phyloP scores from a whole-genome alignment of 2,329 filamentous ascomycete genomes.

The Neofusicoccum cordaticola region DNA sequence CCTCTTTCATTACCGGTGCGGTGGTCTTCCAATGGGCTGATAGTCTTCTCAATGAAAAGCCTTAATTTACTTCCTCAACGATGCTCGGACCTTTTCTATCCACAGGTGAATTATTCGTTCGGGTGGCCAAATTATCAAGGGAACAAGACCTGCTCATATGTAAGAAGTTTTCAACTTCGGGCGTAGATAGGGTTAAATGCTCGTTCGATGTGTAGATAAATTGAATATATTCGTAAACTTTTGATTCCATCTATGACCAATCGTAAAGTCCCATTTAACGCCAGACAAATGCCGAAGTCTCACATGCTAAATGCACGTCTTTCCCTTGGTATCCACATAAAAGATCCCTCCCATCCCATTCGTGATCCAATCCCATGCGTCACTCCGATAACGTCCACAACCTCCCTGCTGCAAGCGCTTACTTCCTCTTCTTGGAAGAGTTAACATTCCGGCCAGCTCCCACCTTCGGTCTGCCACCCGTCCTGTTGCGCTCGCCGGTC shows the following conservation, averaged over 20 bases:
- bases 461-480: constrained; percentile 68
- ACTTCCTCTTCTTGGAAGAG: constrained; percentile 59
- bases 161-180: no score
- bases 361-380: no score
- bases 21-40: no score
- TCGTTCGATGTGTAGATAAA: background rate
- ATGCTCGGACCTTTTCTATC: no score
- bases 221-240: background rate
- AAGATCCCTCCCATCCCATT: no score
- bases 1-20: no score
- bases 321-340: background rate
- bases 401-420: background rate
- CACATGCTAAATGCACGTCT: background rate
- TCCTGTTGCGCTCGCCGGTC: constrained; percentile 69
- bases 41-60: no score
- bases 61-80: no score
- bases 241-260: background rate
- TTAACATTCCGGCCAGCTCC: constrained; percentile 88
- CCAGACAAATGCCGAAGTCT: background rate
- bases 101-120: no score
- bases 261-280: background rate
- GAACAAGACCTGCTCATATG: no score
- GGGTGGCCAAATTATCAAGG: no score
- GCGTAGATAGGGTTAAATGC: no score
- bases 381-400: background rate